A percentile compares a stretch with the other conserved stretches of the same genome.
Evolutionary conservation across 176 grass and related monocot species (phyloP).

Genomic region (Zoysia pacifica): DNA sequence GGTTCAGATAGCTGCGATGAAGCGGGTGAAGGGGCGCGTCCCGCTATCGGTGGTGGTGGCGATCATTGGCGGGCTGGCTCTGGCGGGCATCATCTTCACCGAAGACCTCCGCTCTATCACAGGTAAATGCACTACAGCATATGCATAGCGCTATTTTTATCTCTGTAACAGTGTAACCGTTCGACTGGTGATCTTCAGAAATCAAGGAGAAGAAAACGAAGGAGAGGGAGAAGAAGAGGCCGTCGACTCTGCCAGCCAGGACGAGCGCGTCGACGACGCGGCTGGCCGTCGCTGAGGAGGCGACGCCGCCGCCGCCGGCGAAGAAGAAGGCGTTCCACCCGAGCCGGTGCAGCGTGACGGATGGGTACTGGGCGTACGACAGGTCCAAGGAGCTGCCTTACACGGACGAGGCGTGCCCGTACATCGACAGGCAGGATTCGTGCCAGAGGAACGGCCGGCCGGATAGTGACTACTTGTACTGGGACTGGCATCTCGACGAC

Average conservation of each 20-base stretch:
- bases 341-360: conserved; percentile 53
- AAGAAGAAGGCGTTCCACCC: conserved; percentile 45
- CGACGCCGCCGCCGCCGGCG: background rate
- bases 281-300: background rate
- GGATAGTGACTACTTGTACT: conserved; percentile 69
- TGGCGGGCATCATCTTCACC: conserved; percentile 68
- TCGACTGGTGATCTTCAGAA: conserved; percentile 14
- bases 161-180: background rate
- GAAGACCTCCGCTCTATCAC: conserved; percentile 69
- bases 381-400: conserved; percentile 53
- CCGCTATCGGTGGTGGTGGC: conserved; percentile 61
- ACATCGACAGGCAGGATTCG: conserved; percentile 58
- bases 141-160: background rate
- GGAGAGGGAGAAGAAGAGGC: background rate
- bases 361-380: conserved; percentile 69
- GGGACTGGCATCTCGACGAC: conserved; percentile 71
- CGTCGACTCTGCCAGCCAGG: background rate
- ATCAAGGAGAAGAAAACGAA: conserved; percentile 36
- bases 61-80: conserved; percentile 62
- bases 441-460: conserved; percentile 74
- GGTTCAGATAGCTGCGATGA: conserved; percentile 39
- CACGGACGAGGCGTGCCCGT: conserved; percentile 62
- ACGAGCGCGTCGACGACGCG: background rate
- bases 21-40: conserved; percentile 48
- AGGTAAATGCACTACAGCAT: conserved; percentile 33